Conservation (phyloP, 352 stramenopile genomes). For the Aphanomyces euteiches region DNA sequence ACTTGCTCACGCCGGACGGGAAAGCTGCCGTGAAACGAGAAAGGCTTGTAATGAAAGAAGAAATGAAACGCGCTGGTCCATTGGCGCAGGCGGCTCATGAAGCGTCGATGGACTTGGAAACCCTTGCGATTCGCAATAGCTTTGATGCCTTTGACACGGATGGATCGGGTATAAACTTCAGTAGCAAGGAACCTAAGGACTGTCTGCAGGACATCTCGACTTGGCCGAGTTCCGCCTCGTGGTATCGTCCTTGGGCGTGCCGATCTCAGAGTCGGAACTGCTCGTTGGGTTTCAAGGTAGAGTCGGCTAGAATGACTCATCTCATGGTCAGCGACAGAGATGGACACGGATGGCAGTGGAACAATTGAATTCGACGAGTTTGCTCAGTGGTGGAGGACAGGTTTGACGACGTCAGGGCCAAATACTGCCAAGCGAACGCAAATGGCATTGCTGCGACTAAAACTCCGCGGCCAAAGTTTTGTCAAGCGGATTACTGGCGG, state of each 20-base stretch:
- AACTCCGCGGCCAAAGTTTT: conserved; percentile 19
- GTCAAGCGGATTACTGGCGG: conserved; percentile 19
- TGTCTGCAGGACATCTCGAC: conserved; percentile 10
- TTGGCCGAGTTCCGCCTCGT: conserved; percentile 23
- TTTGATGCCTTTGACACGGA: conserved; percentile 30
- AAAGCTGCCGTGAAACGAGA: conserved; percentile 11
- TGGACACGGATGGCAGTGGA: conserved; percentile 53
- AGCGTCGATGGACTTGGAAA: conserved; percentile 14
- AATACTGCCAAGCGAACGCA: conserved; percentile 10
- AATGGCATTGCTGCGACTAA: conserved; percentile 25
- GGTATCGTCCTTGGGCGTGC: conserved; percentile 15
- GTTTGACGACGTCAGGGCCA: not conserved
- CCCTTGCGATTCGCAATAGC: conserved; percentile 13
- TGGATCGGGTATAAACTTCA: conserved; percentile 4
- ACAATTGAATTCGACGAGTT: conserved; percentile 59
- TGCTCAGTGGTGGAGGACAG: conserved; percentile 46
- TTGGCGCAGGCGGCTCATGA: not conserved
- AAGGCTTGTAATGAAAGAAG: not conserved
- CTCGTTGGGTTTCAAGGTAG: conserved; percentile 20
- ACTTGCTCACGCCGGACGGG: not conserved
- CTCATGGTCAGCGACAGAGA: conserved; percentile 6
- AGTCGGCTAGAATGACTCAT: not conserved
- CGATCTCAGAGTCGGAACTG: conserved; percentile 19
- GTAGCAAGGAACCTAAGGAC: no score
- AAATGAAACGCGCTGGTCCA: conserved; percentile 2